Conservation (phyloP, 768 basidiomycete genomes). For the Piloderma croceum region DNA sequence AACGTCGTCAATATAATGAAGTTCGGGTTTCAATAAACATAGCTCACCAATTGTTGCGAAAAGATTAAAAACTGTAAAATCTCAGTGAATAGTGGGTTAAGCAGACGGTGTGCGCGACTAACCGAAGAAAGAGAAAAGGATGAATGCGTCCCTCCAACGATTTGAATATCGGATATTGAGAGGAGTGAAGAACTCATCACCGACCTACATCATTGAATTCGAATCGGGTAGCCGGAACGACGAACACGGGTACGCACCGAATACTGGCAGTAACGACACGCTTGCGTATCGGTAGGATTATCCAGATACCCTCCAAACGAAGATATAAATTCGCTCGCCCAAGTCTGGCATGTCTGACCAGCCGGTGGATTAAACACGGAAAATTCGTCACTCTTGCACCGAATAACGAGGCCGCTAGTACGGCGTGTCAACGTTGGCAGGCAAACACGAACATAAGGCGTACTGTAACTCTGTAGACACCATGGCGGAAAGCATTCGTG, state of each 20-base stretch:
- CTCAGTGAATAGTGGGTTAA: not conserved
- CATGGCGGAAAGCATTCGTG: slow-evolving; percentile 65
- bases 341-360: slow-evolving; percentile 66
- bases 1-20: slow-evolving; percentile 5
- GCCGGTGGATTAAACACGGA: slow-evolving; percentile 64
- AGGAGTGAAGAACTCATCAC: slow-evolving; percentile 66
- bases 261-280: slow-evolving; percentile 74
- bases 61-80: slow-evolving; percentile 58
- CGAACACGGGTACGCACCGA: slow-evolving; percentile 22
- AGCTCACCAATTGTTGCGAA: slow-evolving; percentile 46
- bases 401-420: slow-evolving; percentile 55
- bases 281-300: slow-evolving; percentile 51
- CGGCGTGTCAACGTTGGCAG: slow-evolving; percentile 8
- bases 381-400: slow-evolving; percentile 66
- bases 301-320: slow-evolving; percentile 69
- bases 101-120: slow-evolving; percentile 14
- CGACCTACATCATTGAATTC: slow-evolving; percentile 29
- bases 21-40: not conserved
- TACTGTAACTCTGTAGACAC: slow-evolving; percentile 73
- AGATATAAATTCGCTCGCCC: slow-evolving; percentile 63
- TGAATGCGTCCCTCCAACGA: slow-evolving; percentile 66
- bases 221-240: not conserved
- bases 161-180: slow-evolving; percentile 59
- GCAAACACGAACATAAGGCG: slow-evolving; percentile 5
- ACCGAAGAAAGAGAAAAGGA: slow-evolving; percentile 59